Conservation (phyloP, 768 basidiomycete genomes). For the Paxillus involutus region DNA sequence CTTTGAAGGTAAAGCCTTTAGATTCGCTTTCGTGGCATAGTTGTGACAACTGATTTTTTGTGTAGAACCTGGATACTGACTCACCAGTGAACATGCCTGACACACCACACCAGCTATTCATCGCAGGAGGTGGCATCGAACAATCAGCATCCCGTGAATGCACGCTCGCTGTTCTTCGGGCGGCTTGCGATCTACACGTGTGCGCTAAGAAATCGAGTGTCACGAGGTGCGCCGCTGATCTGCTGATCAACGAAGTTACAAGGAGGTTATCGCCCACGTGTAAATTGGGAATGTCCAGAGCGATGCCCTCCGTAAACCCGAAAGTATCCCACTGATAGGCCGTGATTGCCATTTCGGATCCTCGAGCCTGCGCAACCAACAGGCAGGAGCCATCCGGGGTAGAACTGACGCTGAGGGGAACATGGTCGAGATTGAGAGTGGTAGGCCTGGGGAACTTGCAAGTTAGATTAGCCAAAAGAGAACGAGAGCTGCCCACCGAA, state of each 20-base stretch:
- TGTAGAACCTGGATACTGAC: constrained; percentile 55
- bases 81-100: constrained; percentile 35
- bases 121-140: constrained; percentile 15
- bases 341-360: constrained; percentile 21
- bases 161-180: too few species aligned
- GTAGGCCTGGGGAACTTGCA: constrained; percentile 35
- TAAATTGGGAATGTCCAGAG: constrained; percentile 28
- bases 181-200: constrained; percentile 31
- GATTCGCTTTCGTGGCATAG: background rate
- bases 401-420: too few species aligned
- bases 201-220: constrained; percentile 32
- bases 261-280: constrained; percentile 20
- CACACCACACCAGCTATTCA: constrained; percentile 36
- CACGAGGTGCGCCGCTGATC: constrained; percentile 41
- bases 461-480: background rate
- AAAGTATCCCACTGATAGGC: too few species aligned
- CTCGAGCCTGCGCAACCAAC: constrained; percentile 26
- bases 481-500: constrained; percentile 35
- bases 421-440: constrained; percentile 32
- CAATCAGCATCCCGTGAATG: too few species aligned
- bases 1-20: constrained; percentile 42
- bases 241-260: constrained; percentile 45
- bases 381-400: constrained; percentile 54
- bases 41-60: background rate
- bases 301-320: constrained; percentile 44